A percentile compares a stretch with the other conserved stretches of the same genome.
Conservation (phyloP, 2,329 filamentous ascomycete genomes). For the Ophiosphaerella korrae region DNA sequence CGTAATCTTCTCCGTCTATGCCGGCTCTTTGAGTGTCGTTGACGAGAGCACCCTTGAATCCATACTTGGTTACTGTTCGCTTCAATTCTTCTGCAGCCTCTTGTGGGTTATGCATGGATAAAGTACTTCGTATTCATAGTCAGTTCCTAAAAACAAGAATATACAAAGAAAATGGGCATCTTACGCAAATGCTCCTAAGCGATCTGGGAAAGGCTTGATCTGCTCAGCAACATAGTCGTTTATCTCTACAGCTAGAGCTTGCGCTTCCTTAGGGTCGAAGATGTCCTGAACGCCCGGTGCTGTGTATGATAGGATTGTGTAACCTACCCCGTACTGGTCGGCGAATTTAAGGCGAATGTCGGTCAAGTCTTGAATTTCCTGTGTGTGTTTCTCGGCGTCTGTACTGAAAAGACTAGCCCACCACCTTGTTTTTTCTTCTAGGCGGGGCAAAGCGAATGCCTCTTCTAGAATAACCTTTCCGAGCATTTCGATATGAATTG, state of each 20-base stretch:
- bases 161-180: neutral
- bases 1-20: slow-evolving; percentile 62
- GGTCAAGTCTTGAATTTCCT: slow-evolving; percentile 59
- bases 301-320: slow-evolving; percentile 56
- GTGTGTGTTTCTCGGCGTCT: slow-evolving; percentile 63
- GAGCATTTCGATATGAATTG: slow-evolving; percentile 49
- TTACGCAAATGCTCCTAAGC: slow-evolving; percentile 43
- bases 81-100: slow-evolving; percentile 58
- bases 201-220: slow-evolving; percentile 50
- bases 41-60: slow-evolving; percentile 44
- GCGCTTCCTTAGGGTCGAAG: slow-evolving; percentile 51
- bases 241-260: slow-evolving; percentile 52
- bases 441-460: slow-evolving; percentile 64
- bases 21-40: slow-evolving; percentile 67
- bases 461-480: slow-evolving; percentile 68
- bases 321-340: slow-evolving; percentile 54
- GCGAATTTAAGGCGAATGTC: slow-evolving; percentile 50
- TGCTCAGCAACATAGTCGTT: slow-evolving; percentile 54
- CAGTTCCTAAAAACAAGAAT: neutral
- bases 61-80: slow-evolving; percentile 58
- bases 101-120: slow-evolving; percentile 57
- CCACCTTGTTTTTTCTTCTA: slow-evolving; percentile 64
- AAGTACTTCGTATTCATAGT: slow-evolving; percentile 6
- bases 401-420: slow-evolving; percentile 65
- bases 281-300: slow-evolving; percentile 57